A percentile compares a stretch with the other conserved stretches of the same genome.
Conservation (phyloP, 805 yeast genomes). For the Candida chauliodis region DNA sequence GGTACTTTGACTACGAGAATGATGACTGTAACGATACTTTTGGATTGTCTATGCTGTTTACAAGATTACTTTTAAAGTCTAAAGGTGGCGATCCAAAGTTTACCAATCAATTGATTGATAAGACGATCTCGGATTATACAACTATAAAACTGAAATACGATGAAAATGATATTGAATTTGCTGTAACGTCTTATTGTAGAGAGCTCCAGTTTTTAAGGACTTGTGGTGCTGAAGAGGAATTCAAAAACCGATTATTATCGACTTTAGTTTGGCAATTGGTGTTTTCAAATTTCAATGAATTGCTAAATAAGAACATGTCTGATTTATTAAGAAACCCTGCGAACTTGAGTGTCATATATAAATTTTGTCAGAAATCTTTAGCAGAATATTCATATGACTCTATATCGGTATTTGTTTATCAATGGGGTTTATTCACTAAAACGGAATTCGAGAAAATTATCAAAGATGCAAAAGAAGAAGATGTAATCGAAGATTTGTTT, state of each 20-base stretch:
- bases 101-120: conserved; percentile 11
- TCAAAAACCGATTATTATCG: conserved; percentile 16
- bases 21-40: too few relatives aligned
- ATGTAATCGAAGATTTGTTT: conserved; percentile 11
- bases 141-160: conserved; percentile 14
- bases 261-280: conserved; percentile 29
- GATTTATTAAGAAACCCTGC: conserved; percentile 12
- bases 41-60: conserved; percentile 13
- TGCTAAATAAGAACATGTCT: conserved; percentile 20
- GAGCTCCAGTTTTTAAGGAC: conserved; percentile 19
- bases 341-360: conserved; percentile 16
- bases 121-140: conserved; percentile 15
- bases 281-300: conserved; percentile 21
- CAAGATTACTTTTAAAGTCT: conserved; percentile 15
- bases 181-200: conserved; percentile 13
- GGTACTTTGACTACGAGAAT: not conserved
- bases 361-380: conserved; percentile 17
- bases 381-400: conserved; percentile 20
- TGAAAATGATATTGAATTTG: conserved; percentile 10
- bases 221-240: conserved; percentile 16
- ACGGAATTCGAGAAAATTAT: conserved; percentile 9
- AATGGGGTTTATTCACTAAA: conserved; percentile 22
- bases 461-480: conserved; percentile 4
- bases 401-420: conserved; percentile 16
- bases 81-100: conserved; percentile 9